Evolutionary conservation across 2,329 filamentous ascomycete genomes (phyloP), one percentile per base, ranked within the genome.

Genomic region (Escovopsis sp.): DNA sequence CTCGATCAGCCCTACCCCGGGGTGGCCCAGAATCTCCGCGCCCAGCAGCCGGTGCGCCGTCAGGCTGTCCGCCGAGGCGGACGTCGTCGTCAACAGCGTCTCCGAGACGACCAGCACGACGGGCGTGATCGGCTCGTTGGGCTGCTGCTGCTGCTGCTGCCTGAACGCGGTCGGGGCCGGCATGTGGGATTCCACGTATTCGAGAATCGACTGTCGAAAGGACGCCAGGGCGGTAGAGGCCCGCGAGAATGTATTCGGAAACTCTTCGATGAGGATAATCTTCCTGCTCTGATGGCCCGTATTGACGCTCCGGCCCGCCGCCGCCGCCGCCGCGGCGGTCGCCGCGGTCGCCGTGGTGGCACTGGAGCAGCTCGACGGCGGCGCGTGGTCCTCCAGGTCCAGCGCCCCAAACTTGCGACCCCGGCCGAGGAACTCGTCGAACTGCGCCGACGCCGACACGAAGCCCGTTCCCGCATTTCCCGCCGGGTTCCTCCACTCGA

Each of bases 91-190:
- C 12, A 94, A 65, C 12, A 94, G 67, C 0, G 86, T 93, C 60
- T 98, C 91, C 0, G 91, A 95, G 40, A 98, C 78, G 45, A 98
- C 74, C 65, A 98, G 80, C 30, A 98, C 75, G 33, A 96, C 70
- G 0, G 91, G 91, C 1, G 75, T 77, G 26, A 78, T 66, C 9
- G 68, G 60, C 4, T 72, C 68, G 40, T 52, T 51, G 30, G 52
- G 59, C 39, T 54, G 61, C 23, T 23, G 23, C 23, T 23, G 23
- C 23, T 23, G 23, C 51, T 61, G 67, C 47, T 55, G 66, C 19
- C 59, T 63, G 57, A 67, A 72, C 44, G 59, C 55, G 28, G 69
- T 59, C 12, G 74, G 60, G 6, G 77, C 68, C 1, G 79, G 75
- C 2, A 72, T 76, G 50, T 79, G 78, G 11, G 76, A 67, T 7